Evolutionary conservation across 2,329 filamentous ascomycete species (phyloP).

Genomic region (Diaporthe batatas): DNA sequence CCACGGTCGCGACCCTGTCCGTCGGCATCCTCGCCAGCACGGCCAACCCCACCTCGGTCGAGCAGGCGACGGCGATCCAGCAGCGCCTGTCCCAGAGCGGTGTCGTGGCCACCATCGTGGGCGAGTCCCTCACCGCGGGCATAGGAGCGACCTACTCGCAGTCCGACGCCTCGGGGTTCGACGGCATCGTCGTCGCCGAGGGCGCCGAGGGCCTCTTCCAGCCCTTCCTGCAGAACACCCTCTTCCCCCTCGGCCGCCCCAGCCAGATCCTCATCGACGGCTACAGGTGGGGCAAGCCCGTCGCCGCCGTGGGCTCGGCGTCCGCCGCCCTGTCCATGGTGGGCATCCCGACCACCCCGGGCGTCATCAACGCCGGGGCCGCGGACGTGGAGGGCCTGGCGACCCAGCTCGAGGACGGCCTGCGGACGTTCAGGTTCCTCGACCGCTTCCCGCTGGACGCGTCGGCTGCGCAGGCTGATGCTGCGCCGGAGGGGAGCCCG

Average conservation of each 20-base stretch:
- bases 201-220: constrained; percentile 68
- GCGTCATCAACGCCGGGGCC: constrained; percentile 55
- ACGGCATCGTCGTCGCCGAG: constrained; percentile 71
- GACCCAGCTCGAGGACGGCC: constrained; percentile 65
- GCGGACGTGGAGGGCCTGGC: constrained; percentile 56
- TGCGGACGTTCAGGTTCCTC: constrained; percentile 75
- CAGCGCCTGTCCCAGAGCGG: constrained; percentile 62
- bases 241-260: constrained; percentile 75
- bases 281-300: constrained; percentile 78
- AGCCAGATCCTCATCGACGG: constrained; percentile 72
- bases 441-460: constrained; percentile 73
- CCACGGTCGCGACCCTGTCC: constrained; percentile 72
- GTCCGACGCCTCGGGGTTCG: constrained; percentile 73
- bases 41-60: constrained; percentile 57
- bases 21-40: constrained; percentile 72
- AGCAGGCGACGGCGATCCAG: constrained; percentile 64
- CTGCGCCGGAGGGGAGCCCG: not conserved
- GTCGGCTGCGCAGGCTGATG: not conserved
- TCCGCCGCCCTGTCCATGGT: constrained; percentile 55
- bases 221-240: constrained; percentile 57
- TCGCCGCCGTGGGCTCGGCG: constrained; percentile 68
- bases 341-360: constrained; percentile 58
- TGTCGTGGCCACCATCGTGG: constrained; percentile 71
- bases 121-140: constrained; percentile 66
- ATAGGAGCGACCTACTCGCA: constrained; percentile 75